Percentiles rank a stretch among this genome's conserved stretches.
Evolutionary conservation across 257 asterid species (phyloP).

Genomic region (Ophiorrhiza pumila): DNA sequence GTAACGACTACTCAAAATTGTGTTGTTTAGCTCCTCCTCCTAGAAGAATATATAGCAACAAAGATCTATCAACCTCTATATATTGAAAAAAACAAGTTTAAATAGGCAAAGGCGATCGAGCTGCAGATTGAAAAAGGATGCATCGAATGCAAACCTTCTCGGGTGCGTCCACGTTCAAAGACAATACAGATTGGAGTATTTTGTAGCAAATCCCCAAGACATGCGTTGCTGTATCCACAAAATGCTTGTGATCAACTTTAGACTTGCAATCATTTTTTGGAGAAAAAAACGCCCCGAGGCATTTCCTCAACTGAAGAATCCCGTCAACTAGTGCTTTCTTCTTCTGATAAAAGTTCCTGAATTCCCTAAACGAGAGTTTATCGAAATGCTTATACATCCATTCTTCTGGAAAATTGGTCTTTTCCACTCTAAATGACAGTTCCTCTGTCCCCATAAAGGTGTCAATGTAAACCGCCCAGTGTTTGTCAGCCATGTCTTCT

Average conservation of each 20-base stretch:
- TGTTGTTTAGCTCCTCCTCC: no score
- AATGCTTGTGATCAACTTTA: no score
- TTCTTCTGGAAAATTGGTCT: background rate
- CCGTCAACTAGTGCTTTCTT: background rate
- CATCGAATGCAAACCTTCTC: no score
- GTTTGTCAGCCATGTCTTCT: background rate
- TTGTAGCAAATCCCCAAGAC: no score
- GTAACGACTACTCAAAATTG: no score
- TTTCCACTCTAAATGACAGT: background rate
- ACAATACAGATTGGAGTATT: no score
- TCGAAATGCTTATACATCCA: background rate
- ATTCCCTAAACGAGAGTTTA: background rate
- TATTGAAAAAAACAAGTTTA: no score
- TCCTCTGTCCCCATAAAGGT: background rate
- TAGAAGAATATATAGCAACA: no score
- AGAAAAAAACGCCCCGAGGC: background rate
- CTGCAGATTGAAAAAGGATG: no score
- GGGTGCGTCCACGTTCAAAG: no score
- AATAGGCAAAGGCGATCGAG: no score
- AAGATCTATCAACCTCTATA: no score
- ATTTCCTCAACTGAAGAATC: background rate
- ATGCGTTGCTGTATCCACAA: background rate
- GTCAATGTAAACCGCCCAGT: background rate
- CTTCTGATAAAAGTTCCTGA: background rate
- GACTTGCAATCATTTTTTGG: background rate